A percentile compares a stretch with the other conserved stretches of the same genome.
These are phyloP conservation scores for Cladosporium sp. DNA, from an alignment of 2,329 filamentous ascomycete genomes.

Conservation along the genomic window DNA sequence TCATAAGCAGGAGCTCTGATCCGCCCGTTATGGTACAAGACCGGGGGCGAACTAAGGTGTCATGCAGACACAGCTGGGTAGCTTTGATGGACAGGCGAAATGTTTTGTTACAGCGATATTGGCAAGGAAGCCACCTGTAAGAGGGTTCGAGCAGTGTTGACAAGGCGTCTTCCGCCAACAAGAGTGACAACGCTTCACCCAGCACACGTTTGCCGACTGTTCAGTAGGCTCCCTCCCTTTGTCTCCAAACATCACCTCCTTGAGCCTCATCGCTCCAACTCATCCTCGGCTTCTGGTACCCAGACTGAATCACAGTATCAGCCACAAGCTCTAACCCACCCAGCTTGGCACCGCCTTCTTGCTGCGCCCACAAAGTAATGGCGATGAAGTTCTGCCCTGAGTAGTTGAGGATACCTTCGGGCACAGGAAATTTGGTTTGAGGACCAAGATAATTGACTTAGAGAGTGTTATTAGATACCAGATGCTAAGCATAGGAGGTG, in stretches of 20 bases:
- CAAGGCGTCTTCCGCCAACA: too few relatives aligned
- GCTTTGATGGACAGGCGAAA: too few relatives aligned
- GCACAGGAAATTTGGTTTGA: constrained; percentile 64
- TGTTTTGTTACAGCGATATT: too few relatives aligned
- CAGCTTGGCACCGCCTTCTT: constrained; percentile 51
- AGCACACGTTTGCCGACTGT: too few relatives aligned
- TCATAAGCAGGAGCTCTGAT: not conserved
- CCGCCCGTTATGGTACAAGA: too few relatives aligned
- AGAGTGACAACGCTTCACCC: too few relatives aligned
- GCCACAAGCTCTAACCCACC: constrained; percentile 49
- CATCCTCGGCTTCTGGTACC: constrained; percentile 19
- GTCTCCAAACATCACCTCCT: not conserved
- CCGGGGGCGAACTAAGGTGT: not conserved
- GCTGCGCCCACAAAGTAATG: constrained; percentile 62
- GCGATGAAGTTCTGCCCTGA: constrained; percentile 62
- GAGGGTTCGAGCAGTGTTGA: too few relatives aligned
- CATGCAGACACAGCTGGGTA: too few relatives aligned
- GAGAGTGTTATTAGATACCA: not conserved
- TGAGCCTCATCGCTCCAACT: constrained; percentile 1
- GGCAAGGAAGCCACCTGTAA: too few relatives aligned
- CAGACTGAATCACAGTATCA: constrained; percentile 49
- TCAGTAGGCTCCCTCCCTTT: constrained; percentile 7
- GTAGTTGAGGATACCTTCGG: constrained; percentile 66
- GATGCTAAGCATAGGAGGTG: too few relatives aligned
- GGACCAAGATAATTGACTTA: constrained; percentile 61